Evolutionary conservation across 23 red algal genomes (phyloP).

Genomic region (Chondrus crispus): DNA sequence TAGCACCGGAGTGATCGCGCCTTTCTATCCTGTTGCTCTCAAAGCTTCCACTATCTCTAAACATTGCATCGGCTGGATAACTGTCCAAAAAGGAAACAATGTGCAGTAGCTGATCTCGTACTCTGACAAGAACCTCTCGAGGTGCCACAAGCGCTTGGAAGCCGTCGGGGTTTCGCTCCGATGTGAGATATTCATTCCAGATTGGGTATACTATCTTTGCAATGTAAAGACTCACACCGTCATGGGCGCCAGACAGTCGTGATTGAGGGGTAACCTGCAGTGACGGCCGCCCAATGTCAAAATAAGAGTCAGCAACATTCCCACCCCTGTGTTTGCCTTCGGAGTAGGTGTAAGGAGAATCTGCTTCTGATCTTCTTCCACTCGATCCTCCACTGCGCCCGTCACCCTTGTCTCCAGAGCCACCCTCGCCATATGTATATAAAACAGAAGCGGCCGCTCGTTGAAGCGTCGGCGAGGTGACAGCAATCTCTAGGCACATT

Average conservation of each 20-base stretch:
- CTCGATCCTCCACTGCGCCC: neutral
- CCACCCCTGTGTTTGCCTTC: too few relatives aligned
- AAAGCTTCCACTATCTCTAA: too few relatives aligned
- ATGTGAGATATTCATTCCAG: slow-evolving; percentile 30
- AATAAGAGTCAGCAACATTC: too few relatives aligned
- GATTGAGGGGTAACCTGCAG: slow-evolving; percentile 3
- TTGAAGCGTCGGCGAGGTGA: neutral
- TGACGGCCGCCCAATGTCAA: slow-evolving; percentile 60
- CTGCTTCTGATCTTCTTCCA: too few relatives aligned
- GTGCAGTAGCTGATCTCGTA: slow-evolving; percentile 15
- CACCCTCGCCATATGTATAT: slow-evolving; percentile 20
- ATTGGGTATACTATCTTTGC: slow-evolving; percentile 49
- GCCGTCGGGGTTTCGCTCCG: neutral
- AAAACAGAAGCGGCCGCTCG: slow-evolving; percentile 28
- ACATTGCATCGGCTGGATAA: slow-evolving; percentile 29
- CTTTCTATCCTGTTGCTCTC: too few relatives aligned
- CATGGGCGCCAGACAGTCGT: slow-evolving; percentile 43
- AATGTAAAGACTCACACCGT: slow-evolving; percentile 36
- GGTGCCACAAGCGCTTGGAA: slow-evolving; percentile 24
- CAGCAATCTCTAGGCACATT: slow-evolving; percentile 66
- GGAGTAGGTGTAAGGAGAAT: too few relatives aligned
- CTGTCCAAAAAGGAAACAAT: slow-evolving; percentile 35
- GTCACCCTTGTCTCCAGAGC: neutral
- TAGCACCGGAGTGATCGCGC: too few relatives aligned
- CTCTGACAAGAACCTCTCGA: neutral